Percentiles rank a stretch among this genome's conserved stretches.
These are phyloP conservation scores for Aspergillus sp. DNA, from an alignment of 2,329 filamentous ascomycete genomes.

Conservation along the genomic window DNA sequence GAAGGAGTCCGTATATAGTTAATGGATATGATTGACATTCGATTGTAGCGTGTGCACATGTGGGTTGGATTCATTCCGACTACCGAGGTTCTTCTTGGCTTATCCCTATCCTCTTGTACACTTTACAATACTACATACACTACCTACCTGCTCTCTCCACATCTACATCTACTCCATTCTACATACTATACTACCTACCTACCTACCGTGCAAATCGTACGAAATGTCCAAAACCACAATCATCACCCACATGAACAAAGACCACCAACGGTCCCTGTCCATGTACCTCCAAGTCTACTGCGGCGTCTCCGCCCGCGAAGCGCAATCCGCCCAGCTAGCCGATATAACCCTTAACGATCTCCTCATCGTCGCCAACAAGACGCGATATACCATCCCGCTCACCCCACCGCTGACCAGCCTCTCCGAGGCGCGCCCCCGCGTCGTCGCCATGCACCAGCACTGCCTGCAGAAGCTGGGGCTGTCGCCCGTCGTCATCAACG, in stretches of 20 bases:
- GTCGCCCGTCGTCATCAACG: slow-evolving; percentile 54
- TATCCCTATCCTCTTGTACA: too few relatives aligned
- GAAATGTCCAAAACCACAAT: slow-evolving; percentile 52
- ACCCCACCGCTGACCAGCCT: slow-evolving; percentile 67
- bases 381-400: slow-evolving; percentile 57
- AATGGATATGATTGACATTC: too few relatives aligned
- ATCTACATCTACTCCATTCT: neutral
- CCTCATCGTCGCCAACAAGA: slow-evolving; percentile 55
- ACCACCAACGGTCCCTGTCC: slow-evolving; percentile 71
- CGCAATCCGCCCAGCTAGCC: slow-evolving; percentile 59
- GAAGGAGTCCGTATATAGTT: too few relatives aligned
- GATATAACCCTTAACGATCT: slow-evolving; percentile 65
- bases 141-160: neutral
- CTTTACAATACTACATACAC: neutral
- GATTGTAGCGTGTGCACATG: too few relatives aligned
- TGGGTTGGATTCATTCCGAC: too few relatives aligned
- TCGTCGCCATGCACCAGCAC: slow-evolving; percentile 70
- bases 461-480: slow-evolving; percentile 60
- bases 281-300: slow-evolving; percentile 75
- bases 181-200: neutral
- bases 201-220: slow-evolving; percentile 2
- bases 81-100: too few relatives aligned
- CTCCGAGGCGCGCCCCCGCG: slow-evolving; percentile 64
- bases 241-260: slow-evolving; percentile 81
- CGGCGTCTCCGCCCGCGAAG: slow-evolving; percentile 53